Evolutionary conservation across 164 flowering plant genomes (phyloP).

Genomic region (Taxillus chinensis): DNA sequence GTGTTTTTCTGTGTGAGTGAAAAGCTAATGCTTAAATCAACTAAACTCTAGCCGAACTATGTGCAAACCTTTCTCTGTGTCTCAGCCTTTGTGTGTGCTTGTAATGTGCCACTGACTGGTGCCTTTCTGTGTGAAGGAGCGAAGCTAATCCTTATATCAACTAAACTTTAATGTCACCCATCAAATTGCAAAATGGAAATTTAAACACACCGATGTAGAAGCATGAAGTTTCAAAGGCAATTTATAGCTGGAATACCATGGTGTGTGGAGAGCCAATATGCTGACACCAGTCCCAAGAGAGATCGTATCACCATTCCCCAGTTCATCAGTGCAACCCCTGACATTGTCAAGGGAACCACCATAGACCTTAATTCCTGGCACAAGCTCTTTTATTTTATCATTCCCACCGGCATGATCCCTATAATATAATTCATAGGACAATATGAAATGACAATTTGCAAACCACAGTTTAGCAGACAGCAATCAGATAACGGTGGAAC

Average conservation of each 20-base stretch:
- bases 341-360: constrained; percentile 92
- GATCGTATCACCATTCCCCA: constrained; percentile 75
- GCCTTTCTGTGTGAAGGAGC: too few species aligned
- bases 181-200: not conserved
- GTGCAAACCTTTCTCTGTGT: too few species aligned
- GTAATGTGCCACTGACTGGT: too few species aligned
- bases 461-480: not conserved
- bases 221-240: not conserved
- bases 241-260: constrained; percentile 46
- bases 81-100: too few species aligned
- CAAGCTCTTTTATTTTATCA: constrained; percentile 63
- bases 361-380: constrained; percentile 71
- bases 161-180: too few species aligned
- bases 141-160: too few species aligned
- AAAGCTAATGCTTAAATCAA: too few species aligned
- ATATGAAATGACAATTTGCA: not conserved
- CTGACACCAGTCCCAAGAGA: constrained; percentile 43
- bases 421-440: not conserved
- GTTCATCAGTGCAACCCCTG: constrained; percentile 61
- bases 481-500: too few species aligned
- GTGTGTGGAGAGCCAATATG: constrained; percentile 79
- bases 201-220: not conserved
- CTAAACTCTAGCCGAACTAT: too few species aligned
- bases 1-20: too few species aligned
- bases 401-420: constrained; percentile 99